Percentiles rank a stretch among this genome's conserved stretches.
Conservation (phyloP, 2,329 filamentous ascomycete species). For the Paracoccidioides brasiliensis region DNA sequence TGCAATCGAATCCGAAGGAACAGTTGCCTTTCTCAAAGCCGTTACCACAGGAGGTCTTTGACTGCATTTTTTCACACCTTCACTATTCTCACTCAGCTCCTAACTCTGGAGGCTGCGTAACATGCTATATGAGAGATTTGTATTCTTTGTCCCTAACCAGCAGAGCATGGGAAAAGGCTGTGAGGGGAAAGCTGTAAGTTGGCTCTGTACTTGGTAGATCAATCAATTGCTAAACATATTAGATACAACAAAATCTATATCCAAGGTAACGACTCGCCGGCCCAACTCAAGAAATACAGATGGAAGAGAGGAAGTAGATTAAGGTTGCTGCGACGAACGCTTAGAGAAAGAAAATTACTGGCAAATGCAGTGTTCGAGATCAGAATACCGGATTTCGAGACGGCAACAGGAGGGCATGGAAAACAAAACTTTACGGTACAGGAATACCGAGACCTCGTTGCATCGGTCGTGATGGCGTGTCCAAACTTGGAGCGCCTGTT, state of each 20-base stretch:
- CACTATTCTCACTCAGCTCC: conserved; percentile 32
- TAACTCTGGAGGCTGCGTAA: conserved; percentile 34
- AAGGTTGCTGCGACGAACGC: conserved; percentile 41
- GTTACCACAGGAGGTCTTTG: conserved; percentile 42
- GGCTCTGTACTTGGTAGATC: background rate
- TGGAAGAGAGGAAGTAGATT: conserved; percentile 39
- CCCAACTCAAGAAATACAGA: conserved; percentile 36
- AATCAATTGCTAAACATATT: conserved; percentile 8
- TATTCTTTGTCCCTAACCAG: conserved; percentile 41
- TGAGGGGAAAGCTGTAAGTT: conserved; percentile 38
- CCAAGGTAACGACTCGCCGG: conserved; percentile 34
- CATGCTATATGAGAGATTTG: conserved; percentile 43
- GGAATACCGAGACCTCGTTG: conserved; percentile 39
- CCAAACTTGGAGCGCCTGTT: conserved; percentile 43
- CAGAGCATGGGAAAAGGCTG: conserved; percentile 43
- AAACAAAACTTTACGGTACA: conserved; percentile 31
- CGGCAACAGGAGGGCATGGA: conserved; percentile 25
- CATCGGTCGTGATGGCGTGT: conserved; percentile 46
- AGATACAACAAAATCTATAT: conserved; percentile 41
- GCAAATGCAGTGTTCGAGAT: conserved; percentile 42
- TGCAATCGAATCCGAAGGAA: conserved; percentile 22
- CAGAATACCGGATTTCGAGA: conserved; percentile 38
- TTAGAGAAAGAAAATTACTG: conserved; percentile 38
- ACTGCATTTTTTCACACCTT: conserved; percentile 41
- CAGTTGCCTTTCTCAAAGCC: conserved; percentile 27